Percentiles rank a stretch among this genome's conserved stretches.
phyloP scores from a whole-genome alignment of 164 flowering plant species.

The Hamamelis virginiana region DNA sequence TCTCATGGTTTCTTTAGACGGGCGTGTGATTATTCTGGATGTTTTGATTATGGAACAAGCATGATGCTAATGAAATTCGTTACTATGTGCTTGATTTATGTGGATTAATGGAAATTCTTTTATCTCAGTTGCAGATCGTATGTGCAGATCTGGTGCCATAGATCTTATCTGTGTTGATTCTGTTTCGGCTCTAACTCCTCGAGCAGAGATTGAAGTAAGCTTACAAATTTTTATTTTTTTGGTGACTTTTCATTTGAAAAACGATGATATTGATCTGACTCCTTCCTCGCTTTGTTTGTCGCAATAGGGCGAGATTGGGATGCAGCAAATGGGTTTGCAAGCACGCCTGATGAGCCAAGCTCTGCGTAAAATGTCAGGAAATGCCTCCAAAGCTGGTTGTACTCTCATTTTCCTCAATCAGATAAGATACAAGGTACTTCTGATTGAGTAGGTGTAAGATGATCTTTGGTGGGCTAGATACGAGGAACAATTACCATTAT shows the following conservation, averaged over 20 bases:
- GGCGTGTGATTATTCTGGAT: neutral
- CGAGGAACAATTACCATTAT: neutral
- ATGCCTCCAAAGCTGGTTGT: conserved; percentile 99
- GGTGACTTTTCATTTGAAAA: neutral
- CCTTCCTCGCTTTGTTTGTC: neutral
- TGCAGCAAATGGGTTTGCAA: conserved; percentile 99
- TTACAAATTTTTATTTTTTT: neutral
- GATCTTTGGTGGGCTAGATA: neutral
- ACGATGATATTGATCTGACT: conserved; percentile 4
- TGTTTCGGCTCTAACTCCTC: conserved; percentile 96
- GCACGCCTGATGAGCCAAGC: conserved; percentile 99
- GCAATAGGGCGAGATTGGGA: conserved; percentile 92
- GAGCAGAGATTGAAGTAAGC: conserved; percentile 94
- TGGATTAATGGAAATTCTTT: conserved; percentile 14
- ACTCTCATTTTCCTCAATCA: conserved; percentile 94
- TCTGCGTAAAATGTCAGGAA: conserved; percentile 97
- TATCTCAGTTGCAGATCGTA: conserved; percentile 90
- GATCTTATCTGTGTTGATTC: conserved; percentile 98
- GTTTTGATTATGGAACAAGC: neutral
- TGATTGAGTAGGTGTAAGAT: conserved; percentile 1
- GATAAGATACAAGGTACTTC: conserved; percentile 89
- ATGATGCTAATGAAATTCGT: neutral
- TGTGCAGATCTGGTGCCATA: conserved; percentile 98
- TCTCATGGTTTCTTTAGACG: neutral
- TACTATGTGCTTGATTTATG: neutral